Evolutionary conservation across 192 early-diverging fungal genomes (phyloP).

Genomic region (Linnemannia schmuckeri): DNA sequence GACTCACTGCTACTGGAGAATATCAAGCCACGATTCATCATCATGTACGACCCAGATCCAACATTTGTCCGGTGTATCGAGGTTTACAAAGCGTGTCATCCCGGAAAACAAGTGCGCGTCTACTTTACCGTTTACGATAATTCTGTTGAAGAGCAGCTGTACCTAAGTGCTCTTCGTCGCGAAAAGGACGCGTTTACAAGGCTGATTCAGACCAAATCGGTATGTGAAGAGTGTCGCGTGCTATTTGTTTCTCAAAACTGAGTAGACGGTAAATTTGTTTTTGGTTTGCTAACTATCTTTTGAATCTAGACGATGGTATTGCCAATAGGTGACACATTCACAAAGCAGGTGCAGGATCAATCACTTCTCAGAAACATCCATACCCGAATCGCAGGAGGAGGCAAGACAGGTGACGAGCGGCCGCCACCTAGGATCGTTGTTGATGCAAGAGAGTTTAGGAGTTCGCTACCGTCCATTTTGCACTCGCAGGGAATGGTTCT

Average conservation of each 20-base stretch:
- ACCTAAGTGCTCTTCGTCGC: slow-evolving; percentile 83
- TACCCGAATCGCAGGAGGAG: slow-evolving; percentile 55
- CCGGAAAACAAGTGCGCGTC: slow-evolving; percentile 72
- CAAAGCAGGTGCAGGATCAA: slow-evolving; percentile 47
- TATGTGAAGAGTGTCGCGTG: slow-evolving; percentile 29
- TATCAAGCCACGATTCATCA: slow-evolving; percentile 80
- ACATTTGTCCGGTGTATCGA: slow-evolving; percentile 92
- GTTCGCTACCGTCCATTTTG: slow-evolving; percentile 88
- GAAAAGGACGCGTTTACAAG: slow-evolving; percentile 97
- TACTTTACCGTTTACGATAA: slow-evolving; percentile 97
- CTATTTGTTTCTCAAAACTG: neutral
- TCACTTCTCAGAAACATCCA: slow-evolving; percentile 51
- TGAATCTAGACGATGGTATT: slow-evolving; percentile 79
- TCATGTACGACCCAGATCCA: slow-evolving; percentile 93
- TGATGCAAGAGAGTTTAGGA: slow-evolving; percentile 94
- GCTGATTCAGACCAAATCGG: slow-evolving; percentile 89
- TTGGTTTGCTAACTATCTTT: neutral
- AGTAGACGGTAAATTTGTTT: neutral
- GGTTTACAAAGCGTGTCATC: slow-evolving; percentile 68
- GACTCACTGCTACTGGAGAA: slow-evolving; percentile 77
- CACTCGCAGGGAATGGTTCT: slow-evolving; percentile 83
- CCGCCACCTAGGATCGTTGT: slow-evolving; percentile 73
- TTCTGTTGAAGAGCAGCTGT: slow-evolving; percentile 94
- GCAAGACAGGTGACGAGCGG: slow-evolving; percentile 37
- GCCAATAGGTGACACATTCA: slow-evolving; percentile 69